These are phyloP conservation scores for Penicillium italicum DNA, from an alignment of 2,329 filamentous ascomycete genomes.

Conservation along the genomic window DNA sequence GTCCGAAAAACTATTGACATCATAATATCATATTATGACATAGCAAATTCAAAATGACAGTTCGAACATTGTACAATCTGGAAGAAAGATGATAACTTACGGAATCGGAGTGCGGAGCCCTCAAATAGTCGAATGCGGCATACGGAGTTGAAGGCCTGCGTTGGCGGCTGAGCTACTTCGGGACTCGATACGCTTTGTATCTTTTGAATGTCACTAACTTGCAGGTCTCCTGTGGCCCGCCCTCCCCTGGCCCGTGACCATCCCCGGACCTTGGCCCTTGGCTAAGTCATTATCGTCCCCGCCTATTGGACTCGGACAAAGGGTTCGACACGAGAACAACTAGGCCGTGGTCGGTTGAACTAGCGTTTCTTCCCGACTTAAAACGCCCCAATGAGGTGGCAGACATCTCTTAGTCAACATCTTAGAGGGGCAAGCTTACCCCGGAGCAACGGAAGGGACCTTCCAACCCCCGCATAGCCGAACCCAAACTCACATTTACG, in stretches of 20 bases:
- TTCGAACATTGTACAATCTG: not conserved
- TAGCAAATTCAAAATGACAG: not conserved
- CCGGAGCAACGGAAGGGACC: conserved; percentile 36
- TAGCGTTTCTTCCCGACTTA: not conserved
- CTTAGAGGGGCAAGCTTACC: conserved; percentile 21
- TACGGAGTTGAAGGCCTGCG: not conserved
- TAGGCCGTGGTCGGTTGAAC: not conserved
- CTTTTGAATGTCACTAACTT: not conserved
- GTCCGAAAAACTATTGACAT: not conserved
- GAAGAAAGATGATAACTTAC: too few species aligned
- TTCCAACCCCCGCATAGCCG: conserved; percentile 35
- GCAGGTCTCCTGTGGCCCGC: conserved; percentile 3
- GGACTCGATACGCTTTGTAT: not conserved
- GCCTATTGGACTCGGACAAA: conserved; percentile 7
- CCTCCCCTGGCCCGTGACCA: conserved; percentile 3
- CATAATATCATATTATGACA: not conserved
- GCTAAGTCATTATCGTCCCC: not conserved
- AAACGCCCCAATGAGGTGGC: not conserved
- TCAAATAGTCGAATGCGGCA: not conserved
- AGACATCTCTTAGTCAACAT: not conserved
- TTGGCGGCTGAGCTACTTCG: not conserved
- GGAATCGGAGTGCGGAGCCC: too few species aligned
- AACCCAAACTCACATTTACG: too few species aligned
- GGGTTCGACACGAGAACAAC: conserved; percentile 4
- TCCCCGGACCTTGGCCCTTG: conserved; percentile 6